Percentiles rank a stretch among this genome's conserved stretches.
Evolutionary conservation across 306 rosid genomes (phyloP).

Genomic region (Lablab purpureus): DNA sequence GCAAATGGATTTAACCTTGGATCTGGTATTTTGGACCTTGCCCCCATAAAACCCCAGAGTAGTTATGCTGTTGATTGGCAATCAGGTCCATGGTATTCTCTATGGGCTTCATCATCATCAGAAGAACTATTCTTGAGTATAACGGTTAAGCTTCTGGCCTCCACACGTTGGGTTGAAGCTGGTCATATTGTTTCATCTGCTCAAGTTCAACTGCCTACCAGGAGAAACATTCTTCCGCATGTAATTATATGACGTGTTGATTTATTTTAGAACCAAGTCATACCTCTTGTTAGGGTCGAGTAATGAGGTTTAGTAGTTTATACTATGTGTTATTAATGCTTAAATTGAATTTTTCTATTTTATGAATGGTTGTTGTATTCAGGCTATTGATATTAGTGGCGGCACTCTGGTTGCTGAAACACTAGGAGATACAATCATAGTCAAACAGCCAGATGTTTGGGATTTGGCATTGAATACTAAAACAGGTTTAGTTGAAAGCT

Average conservation of each 20-base stretch:
- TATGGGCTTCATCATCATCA: constrained; percentile 66
- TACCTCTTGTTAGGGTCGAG: background rate
- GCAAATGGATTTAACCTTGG: constrained; percentile 83
- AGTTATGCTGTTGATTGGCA: constrained; percentile 62
- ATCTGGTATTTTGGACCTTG: constrained; percentile 67
- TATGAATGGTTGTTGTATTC: constrained; percentile 44
- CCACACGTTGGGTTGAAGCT: constrained; percentile 84
- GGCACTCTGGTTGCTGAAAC: constrained; percentile 57
- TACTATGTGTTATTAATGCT: background rate
- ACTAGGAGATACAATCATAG: constrained; percentile 64
- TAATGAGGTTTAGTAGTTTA: constrained; percentile 37
- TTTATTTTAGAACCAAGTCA: constrained; percentile 14
- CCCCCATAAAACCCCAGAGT: constrained; percentile 72
- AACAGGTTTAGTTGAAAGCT: constrained; percentile 82
- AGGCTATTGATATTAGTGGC: constrained; percentile 63
- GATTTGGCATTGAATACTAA: constrained; percentile 70
- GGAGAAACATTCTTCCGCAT: constrained; percentile 60
- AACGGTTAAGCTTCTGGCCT: constrained; percentile 66
- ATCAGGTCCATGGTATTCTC: constrained; percentile 79
- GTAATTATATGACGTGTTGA: constrained; percentile 48
- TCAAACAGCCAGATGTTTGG: constrained; percentile 69
- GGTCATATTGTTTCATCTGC: constrained; percentile 82
- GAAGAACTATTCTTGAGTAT: constrained; percentile 71
- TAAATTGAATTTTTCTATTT: constrained; percentile 21
- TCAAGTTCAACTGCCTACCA: constrained; percentile 81